phyloP scores from a whole-genome alignment of 805 yeast genomes.

The Candida nemodendra region DNA sequence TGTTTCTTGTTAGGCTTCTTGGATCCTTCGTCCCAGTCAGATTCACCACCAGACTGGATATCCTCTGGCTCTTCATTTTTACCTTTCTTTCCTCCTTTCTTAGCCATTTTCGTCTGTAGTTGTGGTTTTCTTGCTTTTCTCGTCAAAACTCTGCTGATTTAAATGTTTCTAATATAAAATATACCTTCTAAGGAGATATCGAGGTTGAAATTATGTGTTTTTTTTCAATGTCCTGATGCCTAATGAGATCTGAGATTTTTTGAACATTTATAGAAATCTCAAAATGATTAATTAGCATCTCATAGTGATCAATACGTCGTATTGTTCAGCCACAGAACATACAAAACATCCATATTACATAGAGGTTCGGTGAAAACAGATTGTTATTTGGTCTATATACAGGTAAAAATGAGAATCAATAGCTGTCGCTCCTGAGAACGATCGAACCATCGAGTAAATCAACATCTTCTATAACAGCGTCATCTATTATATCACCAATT shows the following conservation, averaged over 20 bases:
- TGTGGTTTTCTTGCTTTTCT: too few relatives aligned
- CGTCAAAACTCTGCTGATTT: too few relatives aligned
- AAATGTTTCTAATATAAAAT: neutral
- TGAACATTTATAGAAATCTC: too few relatives aligned
- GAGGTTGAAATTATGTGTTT: too few relatives aligned
- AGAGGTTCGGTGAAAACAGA: too few relatives aligned
- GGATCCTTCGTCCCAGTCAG: conserved; percentile 68
- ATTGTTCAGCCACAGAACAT: neutral
- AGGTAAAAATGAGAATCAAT: neutral
- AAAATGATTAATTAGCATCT: too few relatives aligned
- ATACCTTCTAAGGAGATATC: conserved; percentile 10
- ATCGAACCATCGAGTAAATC: conserved; percentile 45
- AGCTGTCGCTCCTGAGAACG: conserved; percentile 29
- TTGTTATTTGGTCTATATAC: neutral
- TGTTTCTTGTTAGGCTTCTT: conserved; percentile 70
- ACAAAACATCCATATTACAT: too few relatives aligned
- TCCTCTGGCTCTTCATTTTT: conserved; percentile 51
- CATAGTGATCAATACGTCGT: neutral
- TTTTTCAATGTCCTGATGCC: too few relatives aligned
- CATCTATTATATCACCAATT: conserved; percentile 44
- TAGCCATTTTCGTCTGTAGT: conserved; percentile 29
- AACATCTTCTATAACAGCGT: conserved; percentile 39
- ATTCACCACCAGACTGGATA: conserved; percentile 45
- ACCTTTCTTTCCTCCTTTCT: conserved; percentile 30
- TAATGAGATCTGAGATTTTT: too few relatives aligned